Evolutionary conservation across 1,284 basidiomycete species (phyloP).

Genomic region (Austropuccinia psidii): DNA sequence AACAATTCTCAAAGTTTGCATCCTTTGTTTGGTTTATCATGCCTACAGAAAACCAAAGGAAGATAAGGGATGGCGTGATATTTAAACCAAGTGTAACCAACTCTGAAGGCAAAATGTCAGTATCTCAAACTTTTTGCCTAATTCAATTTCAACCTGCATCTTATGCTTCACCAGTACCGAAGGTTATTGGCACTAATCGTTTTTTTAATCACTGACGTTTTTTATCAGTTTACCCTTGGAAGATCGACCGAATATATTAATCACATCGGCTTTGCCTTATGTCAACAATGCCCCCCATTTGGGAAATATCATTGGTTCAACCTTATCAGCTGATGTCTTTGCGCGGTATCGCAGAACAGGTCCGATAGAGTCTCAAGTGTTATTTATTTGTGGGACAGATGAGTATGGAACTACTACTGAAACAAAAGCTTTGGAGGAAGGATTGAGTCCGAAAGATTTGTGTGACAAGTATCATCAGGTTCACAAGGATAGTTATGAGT

Average conservation of each 20-base stretch:
- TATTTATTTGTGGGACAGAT: constrained; percentile 93
- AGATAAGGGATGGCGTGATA: constrained; percentile 1
- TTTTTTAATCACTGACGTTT: not conserved
- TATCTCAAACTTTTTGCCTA: not conserved
- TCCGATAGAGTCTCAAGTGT: constrained; percentile 57
- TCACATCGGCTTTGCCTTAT: constrained; percentile 91
- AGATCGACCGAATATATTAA: constrained; percentile 76
- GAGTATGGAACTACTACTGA: constrained; percentile 99
- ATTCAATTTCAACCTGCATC: not conserved
- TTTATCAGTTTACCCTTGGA: constrained; percentile 66
- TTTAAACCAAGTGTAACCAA: constrained; percentile 16
- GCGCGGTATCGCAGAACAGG: constrained; percentile 66
- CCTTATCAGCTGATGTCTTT: constrained; percentile 90
- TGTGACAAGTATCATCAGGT: constrained; percentile 90
- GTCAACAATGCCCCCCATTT: constrained; percentile 99
- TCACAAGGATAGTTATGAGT: constrained; percentile 88
- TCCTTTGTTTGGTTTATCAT: no score
- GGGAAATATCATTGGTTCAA: constrained; percentile 95
- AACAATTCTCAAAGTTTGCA: no score
- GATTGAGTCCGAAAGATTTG: constrained; percentile 72
- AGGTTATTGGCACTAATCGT: not conserved
- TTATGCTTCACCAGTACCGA: not conserved
- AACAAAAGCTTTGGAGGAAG: constrained; percentile 92
- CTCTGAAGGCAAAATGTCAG: constrained; percentile 31
- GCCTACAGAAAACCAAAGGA: no score